Evolutionary conservation across 345 rosid genomes (phyloP).

Genomic region (Cardamine occulta): DNA sequence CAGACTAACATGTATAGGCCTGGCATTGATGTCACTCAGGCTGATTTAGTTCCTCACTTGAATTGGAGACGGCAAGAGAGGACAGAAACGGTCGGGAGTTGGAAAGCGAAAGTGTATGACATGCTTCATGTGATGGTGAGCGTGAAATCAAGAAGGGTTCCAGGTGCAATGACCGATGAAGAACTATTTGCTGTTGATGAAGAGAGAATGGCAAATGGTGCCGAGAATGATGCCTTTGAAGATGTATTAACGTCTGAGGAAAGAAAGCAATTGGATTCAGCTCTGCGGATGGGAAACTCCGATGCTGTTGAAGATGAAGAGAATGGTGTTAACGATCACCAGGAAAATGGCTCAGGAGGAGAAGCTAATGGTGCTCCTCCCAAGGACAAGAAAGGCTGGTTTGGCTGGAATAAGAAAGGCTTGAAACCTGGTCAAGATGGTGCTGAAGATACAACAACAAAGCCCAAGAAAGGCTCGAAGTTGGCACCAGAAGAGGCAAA

Average conservation of each 20-base stretch:
- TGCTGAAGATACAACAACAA: conserved; percentile 58
- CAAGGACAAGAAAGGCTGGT: conserved; percentile 96
- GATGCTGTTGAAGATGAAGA: conserved; percentile 78
- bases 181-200: conserved; percentile 92
- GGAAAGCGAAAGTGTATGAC: conserved; percentile 97
- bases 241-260: conserved; percentile 91
- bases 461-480: conserved; percentile 74
- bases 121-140: conserved; percentile 98
- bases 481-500: conserved; percentile 70
- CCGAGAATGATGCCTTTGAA: conserved; percentile 69
- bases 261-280: conserved; percentile 82
- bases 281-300: conserved; percentile 63
- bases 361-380: conserved; percentile 35
- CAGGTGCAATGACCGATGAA: conserved; percentile 98
- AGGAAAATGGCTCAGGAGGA: conserved; percentile 61
- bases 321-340: conserved; percentile 54
- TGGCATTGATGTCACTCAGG: conserved; percentile 97
- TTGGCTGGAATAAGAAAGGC: conserved; percentile 89
- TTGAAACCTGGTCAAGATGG: conserved; percentile 55
- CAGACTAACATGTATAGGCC: conserved; percentile 99
- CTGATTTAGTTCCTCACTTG: conserved; percentile 83
- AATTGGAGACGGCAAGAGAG: conserved; percentile 99
- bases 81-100: conserved; percentile 88
- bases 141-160: conserved; percentile 94
- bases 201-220: conserved; percentile 62